Conservation (phyloP, 1,284 basidiomycete genomes). For the Trichosporon coremiiforme region DNA sequence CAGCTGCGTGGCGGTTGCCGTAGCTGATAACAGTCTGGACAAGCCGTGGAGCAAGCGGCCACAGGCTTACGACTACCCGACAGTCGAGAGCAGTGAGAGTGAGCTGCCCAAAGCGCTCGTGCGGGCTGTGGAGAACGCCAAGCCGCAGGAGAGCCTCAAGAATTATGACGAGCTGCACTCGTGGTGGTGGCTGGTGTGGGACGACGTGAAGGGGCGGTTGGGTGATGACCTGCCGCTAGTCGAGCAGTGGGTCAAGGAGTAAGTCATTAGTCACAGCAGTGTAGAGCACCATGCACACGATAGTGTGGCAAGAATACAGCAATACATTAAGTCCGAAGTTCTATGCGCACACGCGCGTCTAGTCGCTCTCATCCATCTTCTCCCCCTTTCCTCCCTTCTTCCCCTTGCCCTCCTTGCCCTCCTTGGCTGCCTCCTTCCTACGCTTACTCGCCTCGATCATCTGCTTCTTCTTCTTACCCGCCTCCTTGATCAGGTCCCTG, state of each 20-base stretch:
- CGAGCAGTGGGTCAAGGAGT: constrained; percentile 17
- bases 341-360: not conserved
- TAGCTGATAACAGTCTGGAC: constrained; percentile 43
- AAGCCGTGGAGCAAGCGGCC: constrained; percentile 53
- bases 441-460: constrained; percentile 56
- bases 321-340: not conserved
- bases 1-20: not conserved
- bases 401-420: constrained; percentile 33
- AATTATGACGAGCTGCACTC: constrained; percentile 49
- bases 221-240: not conserved
- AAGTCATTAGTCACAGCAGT: not conserved
- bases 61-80: not conserved
- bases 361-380: constrained; percentile 18
- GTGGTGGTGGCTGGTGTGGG: constrained; percentile 57
- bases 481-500: constrained; percentile 66
- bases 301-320: not conserved
- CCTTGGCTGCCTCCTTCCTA: constrained; percentile 35
- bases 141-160: constrained; percentile 40
- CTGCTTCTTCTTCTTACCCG: constrained; percentile 72
- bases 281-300: not conserved
- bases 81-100: not conserved
- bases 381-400: not conserved
- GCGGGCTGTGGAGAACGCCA: constrained; percentile 35
- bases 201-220: constrained; percentile 34
- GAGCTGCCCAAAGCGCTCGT: constrained; percentile 39